These are phyloP conservation scores for Capsicum pubescens DNA, from an alignment of 257 asterid species.

Conservation along the genomic window DNA sequence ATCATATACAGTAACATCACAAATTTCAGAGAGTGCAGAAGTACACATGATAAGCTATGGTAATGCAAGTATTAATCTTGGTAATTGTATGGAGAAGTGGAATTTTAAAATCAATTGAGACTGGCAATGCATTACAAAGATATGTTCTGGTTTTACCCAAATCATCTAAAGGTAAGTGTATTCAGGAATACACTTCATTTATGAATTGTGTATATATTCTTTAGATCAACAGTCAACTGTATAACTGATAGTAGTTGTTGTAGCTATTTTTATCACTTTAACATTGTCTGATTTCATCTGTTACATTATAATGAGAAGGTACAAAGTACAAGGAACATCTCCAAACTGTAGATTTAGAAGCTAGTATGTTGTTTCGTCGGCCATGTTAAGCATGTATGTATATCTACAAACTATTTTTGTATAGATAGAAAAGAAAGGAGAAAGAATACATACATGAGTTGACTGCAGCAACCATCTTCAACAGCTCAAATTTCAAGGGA, in stretches of 20 bases:
- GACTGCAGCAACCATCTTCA: too few relatives aligned
- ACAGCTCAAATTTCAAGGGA: too few relatives aligned
- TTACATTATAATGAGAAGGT: constrained; percentile 29
- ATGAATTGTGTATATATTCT: too few relatives aligned
- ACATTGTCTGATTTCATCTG: not conserved
- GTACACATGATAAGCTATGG: too few relatives aligned
- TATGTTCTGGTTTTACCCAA: not conserved
- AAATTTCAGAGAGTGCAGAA: too few relatives aligned
- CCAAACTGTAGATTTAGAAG: not conserved
- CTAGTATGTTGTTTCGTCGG: not conserved
- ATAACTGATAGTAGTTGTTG: constrained; percentile 7
- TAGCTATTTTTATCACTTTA: not conserved
- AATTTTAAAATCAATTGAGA: not conserved
- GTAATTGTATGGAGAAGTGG: not conserved
- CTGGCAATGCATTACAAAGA: not conserved
- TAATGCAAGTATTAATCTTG: too few relatives aligned
- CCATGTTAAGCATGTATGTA: not conserved
- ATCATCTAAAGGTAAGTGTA: not conserved
- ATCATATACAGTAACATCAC: too few relatives aligned
- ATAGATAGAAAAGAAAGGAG: too few relatives aligned
- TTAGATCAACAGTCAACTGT: not conserved
- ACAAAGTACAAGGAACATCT: constrained; percentile 28
- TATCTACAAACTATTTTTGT: too few relatives aligned
- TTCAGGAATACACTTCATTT: not conserved
- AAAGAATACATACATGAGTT: too few relatives aligned